Evolutionary conservation across 2,329 filamentous ascomycete species (phyloP).

Genomic region (Phialocephala subalpina): DNA sequence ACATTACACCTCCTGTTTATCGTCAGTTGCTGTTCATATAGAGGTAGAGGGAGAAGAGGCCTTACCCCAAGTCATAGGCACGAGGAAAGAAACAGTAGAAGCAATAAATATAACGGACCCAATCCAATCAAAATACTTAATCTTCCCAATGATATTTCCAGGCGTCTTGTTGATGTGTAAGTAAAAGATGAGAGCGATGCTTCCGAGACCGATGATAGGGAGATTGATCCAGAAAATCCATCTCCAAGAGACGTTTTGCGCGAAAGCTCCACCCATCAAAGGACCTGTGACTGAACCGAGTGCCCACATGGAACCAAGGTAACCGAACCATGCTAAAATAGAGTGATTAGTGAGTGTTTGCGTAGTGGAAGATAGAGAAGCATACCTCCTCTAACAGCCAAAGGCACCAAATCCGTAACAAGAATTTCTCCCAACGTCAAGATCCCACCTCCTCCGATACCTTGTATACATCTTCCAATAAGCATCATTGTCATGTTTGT

Average conservation of each 20-base stretch:
- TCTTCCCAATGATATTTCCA: conserved; percentile 36
- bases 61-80: conserved; percentile 65
- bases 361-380: not conserved
- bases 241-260: conserved; percentile 60
- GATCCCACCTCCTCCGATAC: conserved; percentile 60
- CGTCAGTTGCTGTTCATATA: conserved; percentile 45
- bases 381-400: conserved; percentile 50
- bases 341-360: conserved; percentile 11
- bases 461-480: conserved; percentile 53
- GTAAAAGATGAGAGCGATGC: conserved; percentile 38
- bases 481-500: conserved; percentile 48
- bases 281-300: conserved; percentile 62
- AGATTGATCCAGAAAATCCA: conserved; percentile 67
- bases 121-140: conserved; percentile 67
- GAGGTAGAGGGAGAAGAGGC: not conserved
- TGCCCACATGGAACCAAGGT: conserved; percentile 56
- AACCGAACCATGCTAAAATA: conserved; percentile 39
- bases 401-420: conserved; percentile 54
- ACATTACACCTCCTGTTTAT: conserved; percentile 60
- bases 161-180: conserved; percentile 37
- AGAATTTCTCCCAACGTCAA: conserved; percentile 55
- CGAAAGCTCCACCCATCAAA: conserved; percentile 61
- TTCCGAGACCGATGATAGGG: conserved; percentile 38
- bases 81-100: conserved; percentile 64
- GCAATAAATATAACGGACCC: conserved; percentile 68